phyloP scores from a whole-genome alignment of 2,329 filamentous ascomycete genomes.

The Hypomyces rosellus region DNA sequence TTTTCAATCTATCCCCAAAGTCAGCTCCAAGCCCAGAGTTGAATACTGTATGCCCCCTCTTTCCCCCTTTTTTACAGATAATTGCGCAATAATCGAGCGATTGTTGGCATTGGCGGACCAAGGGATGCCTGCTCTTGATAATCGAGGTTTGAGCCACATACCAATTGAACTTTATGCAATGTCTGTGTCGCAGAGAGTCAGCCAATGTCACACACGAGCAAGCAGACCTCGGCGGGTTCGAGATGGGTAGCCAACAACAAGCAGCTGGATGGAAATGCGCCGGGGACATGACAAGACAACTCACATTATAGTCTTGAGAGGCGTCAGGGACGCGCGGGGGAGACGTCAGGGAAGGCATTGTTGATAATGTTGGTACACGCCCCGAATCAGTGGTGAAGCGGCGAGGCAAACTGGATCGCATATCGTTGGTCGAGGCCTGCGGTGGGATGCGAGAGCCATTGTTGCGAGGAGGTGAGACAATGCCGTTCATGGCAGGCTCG shows the following conservation, averaged over 20 bases:
- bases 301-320: slow-evolving; percentile 43
- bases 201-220: slow-evolving; percentile 5
- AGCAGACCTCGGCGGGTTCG: background rate
- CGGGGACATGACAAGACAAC: slow-evolving; percentile 15
- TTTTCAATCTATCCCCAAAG: slow-evolving; percentile 67
- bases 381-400: slow-evolving; percentile 91
- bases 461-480: slow-evolving; percentile 69
- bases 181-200: slow-evolving; percentile 36
- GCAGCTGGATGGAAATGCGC: background rate
- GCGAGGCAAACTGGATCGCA: slow-evolving; percentile 72
- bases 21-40: slow-evolving; percentile 25
- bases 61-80: too few relatives aligned
- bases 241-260: background rate
- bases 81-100: too few relatives aligned
- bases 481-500: slow-evolving; percentile 67
- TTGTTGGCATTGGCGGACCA: too few relatives aligned
- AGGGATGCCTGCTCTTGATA: too few relatives aligned
- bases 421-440: slow-evolving; percentile 50
- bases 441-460: slow-evolving; percentile 59
- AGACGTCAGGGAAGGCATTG: slow-evolving; percentile 41
- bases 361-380: slow-evolving; percentile 68
- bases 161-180: slow-evolving; percentile 69
- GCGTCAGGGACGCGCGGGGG: slow-evolving; percentile 43
- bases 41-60: too few relatives aligned
- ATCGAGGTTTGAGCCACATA: slow-evolving; percentile 39